Evolutionary conservation across 2,329 filamentous ascomycete genomes (phyloP).

Genomic region (Leptographium lundbergii): DNA sequence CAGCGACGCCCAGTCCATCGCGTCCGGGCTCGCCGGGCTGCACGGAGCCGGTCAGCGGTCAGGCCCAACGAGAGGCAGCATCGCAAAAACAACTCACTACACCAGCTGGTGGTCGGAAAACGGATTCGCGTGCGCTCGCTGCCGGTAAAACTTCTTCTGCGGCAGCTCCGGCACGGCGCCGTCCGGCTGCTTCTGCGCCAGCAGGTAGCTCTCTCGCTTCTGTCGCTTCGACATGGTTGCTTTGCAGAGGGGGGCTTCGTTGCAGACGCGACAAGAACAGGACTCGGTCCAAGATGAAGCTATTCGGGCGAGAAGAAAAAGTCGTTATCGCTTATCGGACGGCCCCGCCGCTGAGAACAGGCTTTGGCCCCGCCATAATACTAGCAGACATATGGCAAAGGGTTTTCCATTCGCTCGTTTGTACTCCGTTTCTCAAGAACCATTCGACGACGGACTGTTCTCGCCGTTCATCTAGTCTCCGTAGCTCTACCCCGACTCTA

Average conservation of each 20-base stretch:
- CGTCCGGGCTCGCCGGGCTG: conserved; percentile 64
- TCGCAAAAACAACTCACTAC: conserved; percentile 39
- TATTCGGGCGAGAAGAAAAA: not conserved
- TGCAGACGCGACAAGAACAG: not conserved
- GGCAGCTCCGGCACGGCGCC: conserved; percentile 53
- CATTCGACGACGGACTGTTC: no score
- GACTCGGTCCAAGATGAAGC: not conserved
- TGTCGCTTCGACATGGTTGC: conserved; percentile 34
- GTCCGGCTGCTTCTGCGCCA: conserved; percentile 34
- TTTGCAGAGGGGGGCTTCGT: not conserved
- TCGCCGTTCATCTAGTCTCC: not conserved
- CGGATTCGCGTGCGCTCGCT: conserved; percentile 92
- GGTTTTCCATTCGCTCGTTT: not conserved
- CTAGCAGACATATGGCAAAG: not conserved
- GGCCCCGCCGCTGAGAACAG: not conserved
- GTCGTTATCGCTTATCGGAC: not conserved
- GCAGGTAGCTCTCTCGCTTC: conserved; percentile 52
- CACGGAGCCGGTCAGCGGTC: not conserved
- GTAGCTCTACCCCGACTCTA: not conserved
- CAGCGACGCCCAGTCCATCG: conserved; percentile 84
- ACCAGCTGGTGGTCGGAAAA: conserved; percentile 86
- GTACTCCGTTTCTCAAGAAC: no score
- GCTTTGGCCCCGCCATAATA: not conserved
- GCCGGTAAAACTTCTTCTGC: conserved; percentile 91
- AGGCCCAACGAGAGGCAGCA: no score